Percentiles rank a stretch among this genome's conserved stretches.
Conservation (phyloP, 306 rosid genomes). For the Cicer yamashitae region DNA sequence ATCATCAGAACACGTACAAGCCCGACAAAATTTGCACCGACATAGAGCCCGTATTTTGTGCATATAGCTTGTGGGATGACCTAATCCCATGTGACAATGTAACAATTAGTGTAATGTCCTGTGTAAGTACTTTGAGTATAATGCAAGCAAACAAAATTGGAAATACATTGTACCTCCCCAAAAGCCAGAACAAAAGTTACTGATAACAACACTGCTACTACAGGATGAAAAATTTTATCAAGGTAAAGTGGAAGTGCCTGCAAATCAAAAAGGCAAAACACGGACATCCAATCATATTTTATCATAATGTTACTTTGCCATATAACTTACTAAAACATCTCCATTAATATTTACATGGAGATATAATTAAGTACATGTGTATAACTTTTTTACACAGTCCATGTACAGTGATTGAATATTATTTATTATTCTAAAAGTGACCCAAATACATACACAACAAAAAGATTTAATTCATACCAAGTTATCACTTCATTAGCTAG, state of each 20-base stretch:
- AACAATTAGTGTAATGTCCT: conserved; percentile 42
- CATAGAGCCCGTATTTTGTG: conserved; percentile 77
- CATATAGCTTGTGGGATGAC: conserved; percentile 93
- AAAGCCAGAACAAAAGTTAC: conserved; percentile 89
- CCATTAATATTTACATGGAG: background rate
- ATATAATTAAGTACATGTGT: background rate
- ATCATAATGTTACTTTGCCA: background rate
- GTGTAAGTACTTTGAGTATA: conserved; percentile 17
- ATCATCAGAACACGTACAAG: conserved; percentile 81
- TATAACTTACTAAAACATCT: background rate
- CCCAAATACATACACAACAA: no score
- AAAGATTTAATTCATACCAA: no score
- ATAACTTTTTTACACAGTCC: no score
- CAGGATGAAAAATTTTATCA: conserved; percentile 79
- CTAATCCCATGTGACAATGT: conserved; percentile 50
- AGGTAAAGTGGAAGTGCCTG: conserved; percentile 94
- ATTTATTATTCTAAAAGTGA: no score
- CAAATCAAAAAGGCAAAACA: conserved; percentile 34
- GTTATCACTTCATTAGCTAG: no score
- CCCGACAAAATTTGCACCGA: conserved; percentile 81
- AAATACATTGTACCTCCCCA: conserved; percentile 68
- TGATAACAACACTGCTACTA: conserved; percentile 77
- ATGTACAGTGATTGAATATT: no score
- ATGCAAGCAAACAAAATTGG: conserved; percentile 2
- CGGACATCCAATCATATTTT: background rate